Conservation (phyloP, 73 alveolate species). For the Paramecium tetraurelia region DNA sequence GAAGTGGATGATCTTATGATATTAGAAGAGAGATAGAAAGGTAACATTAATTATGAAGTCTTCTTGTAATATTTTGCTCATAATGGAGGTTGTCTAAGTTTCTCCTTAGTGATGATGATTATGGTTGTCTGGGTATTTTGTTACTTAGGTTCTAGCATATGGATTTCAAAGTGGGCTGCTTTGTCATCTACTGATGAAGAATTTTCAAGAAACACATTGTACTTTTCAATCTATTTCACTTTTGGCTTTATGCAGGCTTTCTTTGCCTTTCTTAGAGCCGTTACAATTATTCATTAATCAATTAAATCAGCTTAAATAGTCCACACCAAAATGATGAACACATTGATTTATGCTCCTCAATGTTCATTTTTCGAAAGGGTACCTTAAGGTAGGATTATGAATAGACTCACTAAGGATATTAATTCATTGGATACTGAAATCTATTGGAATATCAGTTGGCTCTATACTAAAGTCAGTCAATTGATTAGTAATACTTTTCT, state of each 20-base stretch:
- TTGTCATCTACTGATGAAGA: not conserved
- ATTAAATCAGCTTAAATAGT: slow-evolving; percentile 27
- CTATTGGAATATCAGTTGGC: not conserved
- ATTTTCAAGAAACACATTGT: not conserved
- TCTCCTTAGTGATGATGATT: not conserved
- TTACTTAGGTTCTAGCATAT: not conserved
- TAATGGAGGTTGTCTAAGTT: not conserved
- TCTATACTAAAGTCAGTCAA: not conserved
- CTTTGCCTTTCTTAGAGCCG: not conserved
- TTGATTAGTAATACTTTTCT: not conserved
- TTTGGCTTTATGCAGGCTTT: not conserved
- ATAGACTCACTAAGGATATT: slow-evolving; percentile 79
- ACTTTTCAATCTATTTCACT: not conserved
- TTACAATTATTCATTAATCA: not conserved
- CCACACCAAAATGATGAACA: slow-evolving; percentile 66
- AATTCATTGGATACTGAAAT: slow-evolving; percentile 62
- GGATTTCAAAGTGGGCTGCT: slow-evolving; percentile 2
- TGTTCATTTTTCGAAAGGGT: slow-evolving; percentile 82
- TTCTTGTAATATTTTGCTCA: not conserved
- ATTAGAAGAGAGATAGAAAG: slow-evolving; percentile 9
- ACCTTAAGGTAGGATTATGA: slow-evolving; percentile 82
- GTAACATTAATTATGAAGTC: not conserved
- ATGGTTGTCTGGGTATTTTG: slow-evolving; percentile 7
- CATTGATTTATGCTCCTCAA: slow-evolving; percentile 75
- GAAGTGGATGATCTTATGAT: slow-evolving; percentile 4